Percentiles rank a stretch among this genome's conserved stretches.
phyloP scores from a whole-genome alignment of 2,329 filamentous ascomycete genomes.

The Aspergillus quadricinctus region DNA sequence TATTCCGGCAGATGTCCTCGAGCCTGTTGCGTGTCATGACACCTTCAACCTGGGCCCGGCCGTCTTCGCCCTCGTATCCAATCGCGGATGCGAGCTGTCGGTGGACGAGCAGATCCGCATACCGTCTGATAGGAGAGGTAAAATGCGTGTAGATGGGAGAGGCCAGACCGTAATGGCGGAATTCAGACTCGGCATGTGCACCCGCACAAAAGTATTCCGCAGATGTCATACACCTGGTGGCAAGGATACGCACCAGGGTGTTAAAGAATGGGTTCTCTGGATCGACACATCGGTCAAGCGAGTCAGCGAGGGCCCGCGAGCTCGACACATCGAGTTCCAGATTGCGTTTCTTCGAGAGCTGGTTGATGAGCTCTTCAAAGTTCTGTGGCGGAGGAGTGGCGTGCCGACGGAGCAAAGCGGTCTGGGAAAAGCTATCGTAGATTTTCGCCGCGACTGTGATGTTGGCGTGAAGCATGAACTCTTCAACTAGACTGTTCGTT shows the following conservation, averaged over 20 bases:
- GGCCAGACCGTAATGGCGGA: constrained; percentile 93
- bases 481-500: constrained; percentile 95
- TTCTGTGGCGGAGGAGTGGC: constrained; percentile 89
- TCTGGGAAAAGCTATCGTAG: constrained; percentile 89
- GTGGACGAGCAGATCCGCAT: constrained; percentile 93
- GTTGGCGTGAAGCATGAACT: constrained; percentile 99
- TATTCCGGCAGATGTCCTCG: constrained; percentile 94
- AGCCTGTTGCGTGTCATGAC: constrained; percentile 79
- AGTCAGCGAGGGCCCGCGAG: constrained; percentile 89
- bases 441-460: constrained; percentile 88
- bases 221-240: constrained; percentile 98
- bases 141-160: constrained; percentile 98
- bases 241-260: constrained; percentile 94
- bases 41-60: constrained; percentile 68
- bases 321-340: constrained; percentile 78
- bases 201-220: constrained; percentile 98
- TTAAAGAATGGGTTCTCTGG: constrained; percentile 90
- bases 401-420: constrained; percentile 87
- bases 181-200: constrained; percentile 87
- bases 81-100: constrained; percentile 93
- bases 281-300: constrained; percentile 80
- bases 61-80: constrained; percentile 62
- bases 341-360: constrained; percentile 80
- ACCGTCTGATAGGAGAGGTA: constrained; percentile 92
- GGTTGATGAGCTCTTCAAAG: constrained; percentile 88